phyloP scores from a whole-genome alignment of 192 early-diverging fungal species.

The Neocallimastix lanati region DNA sequence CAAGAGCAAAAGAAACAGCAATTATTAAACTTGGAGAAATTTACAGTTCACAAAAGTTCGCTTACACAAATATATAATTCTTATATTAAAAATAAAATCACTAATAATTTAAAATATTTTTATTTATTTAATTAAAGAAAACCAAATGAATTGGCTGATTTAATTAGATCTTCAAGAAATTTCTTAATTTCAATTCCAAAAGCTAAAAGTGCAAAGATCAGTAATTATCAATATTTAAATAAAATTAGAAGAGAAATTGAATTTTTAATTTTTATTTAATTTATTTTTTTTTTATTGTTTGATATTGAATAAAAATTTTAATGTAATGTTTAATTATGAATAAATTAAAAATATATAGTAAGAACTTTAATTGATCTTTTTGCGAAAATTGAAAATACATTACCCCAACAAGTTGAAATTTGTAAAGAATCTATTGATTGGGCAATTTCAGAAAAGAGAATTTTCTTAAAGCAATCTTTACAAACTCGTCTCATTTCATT shows the following conservation, averaged over 20 bases:
- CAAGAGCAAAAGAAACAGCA: conserved; percentile 44
- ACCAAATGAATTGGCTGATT: conserved; percentile 51
- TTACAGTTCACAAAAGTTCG: conserved; percentile 46
- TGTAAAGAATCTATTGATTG: conserved; percentile 91
- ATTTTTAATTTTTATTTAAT: too few relatives aligned
- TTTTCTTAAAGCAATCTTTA: conserved; percentile 85
- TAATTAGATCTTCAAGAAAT: conserved; percentile 61
- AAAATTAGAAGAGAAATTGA: too few relatives aligned
- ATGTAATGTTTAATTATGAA: too few relatives aligned
- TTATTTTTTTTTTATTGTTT: too few relatives aligned
- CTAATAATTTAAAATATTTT: neutral
- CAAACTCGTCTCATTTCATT: conserved; percentile 82
- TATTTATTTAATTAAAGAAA: conserved; percentile 21
- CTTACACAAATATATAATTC: too few relatives aligned
- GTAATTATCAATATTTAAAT: too few relatives aligned
- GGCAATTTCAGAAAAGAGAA: conserved; percentile 76
- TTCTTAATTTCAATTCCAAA: conserved; percentile 73
- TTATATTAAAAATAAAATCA: too few relatives aligned
- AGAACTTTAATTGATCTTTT: conserved; percentile 73
- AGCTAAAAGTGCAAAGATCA: conserved; percentile 90
- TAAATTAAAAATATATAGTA: conserved; percentile 26
- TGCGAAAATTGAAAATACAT: conserved; percentile 63
- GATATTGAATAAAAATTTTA: too few relatives aligned
- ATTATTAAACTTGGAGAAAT: conserved; percentile 55
- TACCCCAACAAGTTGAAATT: conserved; percentile 76